A percentile compares a stretch with the other conserved stretches of the same genome.
Evolutionary conservation across 768 basidiomycete genomes (phyloP).

Genomic region (Trametes cubensis): DNA sequence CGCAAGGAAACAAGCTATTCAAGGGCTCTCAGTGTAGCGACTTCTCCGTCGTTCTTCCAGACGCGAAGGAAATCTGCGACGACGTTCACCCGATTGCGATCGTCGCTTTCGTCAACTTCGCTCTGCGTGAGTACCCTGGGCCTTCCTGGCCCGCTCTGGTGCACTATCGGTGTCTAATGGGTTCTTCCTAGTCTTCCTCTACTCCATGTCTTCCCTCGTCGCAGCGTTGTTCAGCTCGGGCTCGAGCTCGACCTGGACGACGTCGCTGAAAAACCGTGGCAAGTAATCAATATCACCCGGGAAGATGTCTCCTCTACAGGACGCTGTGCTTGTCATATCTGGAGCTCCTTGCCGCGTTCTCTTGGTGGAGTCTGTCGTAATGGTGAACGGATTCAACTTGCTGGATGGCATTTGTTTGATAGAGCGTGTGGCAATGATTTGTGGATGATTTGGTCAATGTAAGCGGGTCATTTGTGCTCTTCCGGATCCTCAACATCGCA

Average conservation of each 20-base stretch:
- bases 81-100: conserved; percentile 12
- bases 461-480: too few relatives aligned
- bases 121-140: background rate
- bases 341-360: too few relatives aligned
- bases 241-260: background rate
- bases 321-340: too few relatives aligned
- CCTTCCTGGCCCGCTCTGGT: too few relatives aligned
- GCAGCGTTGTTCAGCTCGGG: background rate
- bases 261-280: conserved; percentile 1
- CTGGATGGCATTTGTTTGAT: too few relatives aligned
- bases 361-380: too few relatives aligned
- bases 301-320: too few relatives aligned
- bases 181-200: background rate
- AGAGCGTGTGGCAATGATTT: too few relatives aligned
- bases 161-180: background rate
- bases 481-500: too few relatives aligned
- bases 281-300: background rate
- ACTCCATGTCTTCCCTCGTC: background rate
- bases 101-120: conserved; percentile 1
- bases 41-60: background rate
- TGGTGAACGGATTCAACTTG: too few relatives aligned
- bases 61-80: conserved; percentile 3
- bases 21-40: background rate
- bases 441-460: too few relatives aligned
- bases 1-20: conserved; percentile 10